Evolutionary conservation across 495 filamentous ascomycete species (phyloP).

Genomic region (Aspergillus wentii): DNA sequence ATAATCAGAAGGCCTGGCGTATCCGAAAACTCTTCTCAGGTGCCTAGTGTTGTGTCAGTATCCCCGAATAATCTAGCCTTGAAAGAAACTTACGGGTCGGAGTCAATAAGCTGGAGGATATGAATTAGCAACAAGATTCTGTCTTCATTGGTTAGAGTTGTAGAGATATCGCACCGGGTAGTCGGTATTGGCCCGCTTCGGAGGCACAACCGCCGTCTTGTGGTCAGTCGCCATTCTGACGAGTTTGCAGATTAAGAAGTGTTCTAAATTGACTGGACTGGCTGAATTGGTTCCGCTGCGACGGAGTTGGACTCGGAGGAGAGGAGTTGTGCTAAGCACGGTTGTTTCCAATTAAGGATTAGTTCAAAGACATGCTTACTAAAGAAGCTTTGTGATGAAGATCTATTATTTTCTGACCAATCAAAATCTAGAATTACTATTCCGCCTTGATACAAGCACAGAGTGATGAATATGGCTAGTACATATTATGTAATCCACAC

Average conservation of each 20-base stretch:
- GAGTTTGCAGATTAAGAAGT: conserved; percentile 9
- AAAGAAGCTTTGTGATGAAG: neutral
- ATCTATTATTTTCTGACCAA: too few relatives aligned
- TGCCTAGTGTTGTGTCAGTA: conserved; percentile 57
- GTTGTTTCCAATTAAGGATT: conserved; percentile 19
- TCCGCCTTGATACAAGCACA: too few relatives aligned
- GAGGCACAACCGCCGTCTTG: conserved; percentile 60
- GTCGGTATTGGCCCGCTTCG: conserved; percentile 68
- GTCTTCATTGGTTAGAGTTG: conserved; percentile 4
- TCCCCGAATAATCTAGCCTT: conserved; percentile 6
- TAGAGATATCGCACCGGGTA: conserved; percentile 62
- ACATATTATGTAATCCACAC: too few relatives aligned
- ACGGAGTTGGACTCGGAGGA: conserved; percentile 20
- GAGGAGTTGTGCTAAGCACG: conserved; percentile 17
- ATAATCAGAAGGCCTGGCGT: conserved; percentile 83
- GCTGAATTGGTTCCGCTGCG: conserved; percentile 3
- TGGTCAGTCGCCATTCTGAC: conserved; percentile 54
- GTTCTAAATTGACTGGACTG: conserved; percentile 3
- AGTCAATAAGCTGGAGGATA: conserved; percentile 80
- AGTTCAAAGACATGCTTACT: conserved; percentile 9
- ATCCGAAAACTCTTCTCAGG: conserved; percentile 79
- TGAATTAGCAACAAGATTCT: conserved; percentile 22
- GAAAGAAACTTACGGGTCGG: conserved; percentile 74
- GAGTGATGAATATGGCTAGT: too few relatives aligned
- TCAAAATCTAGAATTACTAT: too few relatives aligned